Evolutionary conservation across 1,139 yeast species (phyloP), one percentile per base, ranked within the genome.

Genomic region (Taphrina confusa): DNA sequence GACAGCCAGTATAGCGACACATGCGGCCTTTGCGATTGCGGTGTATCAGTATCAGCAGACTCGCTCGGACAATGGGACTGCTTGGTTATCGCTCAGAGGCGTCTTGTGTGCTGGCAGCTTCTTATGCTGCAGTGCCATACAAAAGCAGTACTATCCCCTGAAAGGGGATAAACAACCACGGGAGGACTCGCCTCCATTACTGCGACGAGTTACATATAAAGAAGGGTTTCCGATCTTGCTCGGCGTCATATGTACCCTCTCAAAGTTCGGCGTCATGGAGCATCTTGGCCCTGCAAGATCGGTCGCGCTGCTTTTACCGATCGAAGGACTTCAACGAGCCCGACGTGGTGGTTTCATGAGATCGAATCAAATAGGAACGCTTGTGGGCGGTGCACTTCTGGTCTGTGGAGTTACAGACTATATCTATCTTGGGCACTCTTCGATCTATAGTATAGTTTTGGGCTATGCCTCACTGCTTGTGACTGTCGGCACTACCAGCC

Each of bases 51-150:
- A 20, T 31, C 42, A 18, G 12, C 34, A 31, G 8, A 2, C 37
- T 11, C 25, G 31, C 14, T 9, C 3, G 9, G 31, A n/a, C 2
- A 23, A 14, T 1, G 22, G 11, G 25, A 22, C 9, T 8, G 12
- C 42, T 2, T 16, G 22, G 5, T 6, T 37, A 22, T 18, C 3
- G n/a, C 18, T 25, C n/a, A 37, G 8, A 2, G 42, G 12, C 9
- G 12, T 47, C 5, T n/a, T 47, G 11, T 47, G 42, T 20, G 40
- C 52, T n/a, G 52, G 52, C 6, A 14, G 31, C 39, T 40, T 47
- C 5, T 18, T 22, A 4, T 22, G 31, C 31, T n/a, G 40, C 28
- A 33, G 52, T 25, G 39, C 52, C 18, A 11, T 47, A 9, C 42
- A 33, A n/a, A 31, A 25, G 23, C 18, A 18, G 4, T 14, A 2